Evolutionary conservation across 2,329 filamentous ascomycete genomes (phyloP), one percentile per base, ranked within the genome.

Genomic region (Chrysoporthe deuterocubensis): DNA sequence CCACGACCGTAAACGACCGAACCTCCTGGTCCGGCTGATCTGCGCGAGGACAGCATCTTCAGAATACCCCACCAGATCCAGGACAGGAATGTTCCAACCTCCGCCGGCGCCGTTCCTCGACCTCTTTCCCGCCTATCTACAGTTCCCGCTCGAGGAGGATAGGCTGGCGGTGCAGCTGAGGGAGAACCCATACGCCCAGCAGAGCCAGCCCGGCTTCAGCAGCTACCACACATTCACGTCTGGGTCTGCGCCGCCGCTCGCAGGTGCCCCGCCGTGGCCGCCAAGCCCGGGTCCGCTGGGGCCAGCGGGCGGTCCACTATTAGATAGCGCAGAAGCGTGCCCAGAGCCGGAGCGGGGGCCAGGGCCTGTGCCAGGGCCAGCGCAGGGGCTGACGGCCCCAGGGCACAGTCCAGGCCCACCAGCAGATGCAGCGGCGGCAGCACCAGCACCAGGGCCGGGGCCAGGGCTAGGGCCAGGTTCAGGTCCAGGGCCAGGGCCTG

Each of bases 1-100:
- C 26, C 50, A 46, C 44, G 44, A 46, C 44, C 13, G 4, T 46
- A 14, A 13, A 46, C 44, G 13, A 46, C 44, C 14, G 18, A 13
- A 42, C 59, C n/a, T 16, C 59, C 14, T 61, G 26, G 26, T 2
- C 42, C 32, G 46, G n/a, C 9, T 46, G 6, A 34, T 61, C 40
- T 11, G n/a, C 44, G 8, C 6, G 44, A 14, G 8, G 18, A 46
- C 44, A 14, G 8, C 4, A 14, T n/a, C 11, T n/a, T 13, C 4
- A 46, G 44, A 46, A 46, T n/a, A 13, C 16, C 40, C 34, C 26
- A 48, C 32, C 6, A 3, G 13, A 4, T 34, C 26, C 32, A 16
- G 46, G 59, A 57, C 72, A 74, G 81, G 78, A 77, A 87, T 87
- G 85, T 87, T 85, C 79, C 82, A 85, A 76, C 82, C 85, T 74